Evolutionary conservation across 2,329 filamentous ascomycete genomes (phyloP).

Genomic region (Phyllosticta capitalensis): DNA sequence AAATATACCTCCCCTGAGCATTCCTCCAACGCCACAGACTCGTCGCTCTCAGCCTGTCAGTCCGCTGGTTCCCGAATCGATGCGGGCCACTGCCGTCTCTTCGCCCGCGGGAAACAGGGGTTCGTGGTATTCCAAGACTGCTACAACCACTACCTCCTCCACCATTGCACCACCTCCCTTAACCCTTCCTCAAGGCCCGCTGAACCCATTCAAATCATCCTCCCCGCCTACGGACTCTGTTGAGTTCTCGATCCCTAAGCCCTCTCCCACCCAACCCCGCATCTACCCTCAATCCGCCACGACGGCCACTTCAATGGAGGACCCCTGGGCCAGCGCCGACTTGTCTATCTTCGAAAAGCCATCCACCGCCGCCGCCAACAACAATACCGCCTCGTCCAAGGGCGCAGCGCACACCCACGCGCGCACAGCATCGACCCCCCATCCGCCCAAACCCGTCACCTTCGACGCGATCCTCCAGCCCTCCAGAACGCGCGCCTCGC

Average conservation of each 20-base stretch:
- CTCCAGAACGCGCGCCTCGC: conserved; percentile 12
- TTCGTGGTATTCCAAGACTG: neutral
- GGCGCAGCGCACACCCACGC: neutral
- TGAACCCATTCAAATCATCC: conserved; percentile 4
- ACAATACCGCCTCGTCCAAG: neutral
- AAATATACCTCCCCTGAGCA: neutral
- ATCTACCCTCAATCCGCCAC: neutral
- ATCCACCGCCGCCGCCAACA: neutral
- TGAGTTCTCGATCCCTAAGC: neutral
- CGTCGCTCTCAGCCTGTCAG: neutral
- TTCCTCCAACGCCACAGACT: conserved; percentile 2
- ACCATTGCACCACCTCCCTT: neutral
- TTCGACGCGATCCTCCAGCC: conserved; percentile 3
- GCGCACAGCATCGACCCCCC: conserved; percentile 3
- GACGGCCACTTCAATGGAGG: conserved; percentile 11
- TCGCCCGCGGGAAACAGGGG: neutral
- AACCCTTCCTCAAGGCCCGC: neutral
- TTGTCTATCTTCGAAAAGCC: conserved; percentile 23
- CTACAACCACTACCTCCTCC: neutral
- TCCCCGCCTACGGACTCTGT: neutral
- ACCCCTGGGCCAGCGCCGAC: conserved; percentile 14
- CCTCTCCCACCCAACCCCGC: neutral
- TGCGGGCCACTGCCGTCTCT: neutral
- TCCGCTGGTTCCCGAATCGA: conserved; percentile 1
- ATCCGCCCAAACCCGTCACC: neutral